phyloP scores from a whole-genome alignment of 371 early-diverging fungal species.

The Phascolomyces articulosus region DNA sequence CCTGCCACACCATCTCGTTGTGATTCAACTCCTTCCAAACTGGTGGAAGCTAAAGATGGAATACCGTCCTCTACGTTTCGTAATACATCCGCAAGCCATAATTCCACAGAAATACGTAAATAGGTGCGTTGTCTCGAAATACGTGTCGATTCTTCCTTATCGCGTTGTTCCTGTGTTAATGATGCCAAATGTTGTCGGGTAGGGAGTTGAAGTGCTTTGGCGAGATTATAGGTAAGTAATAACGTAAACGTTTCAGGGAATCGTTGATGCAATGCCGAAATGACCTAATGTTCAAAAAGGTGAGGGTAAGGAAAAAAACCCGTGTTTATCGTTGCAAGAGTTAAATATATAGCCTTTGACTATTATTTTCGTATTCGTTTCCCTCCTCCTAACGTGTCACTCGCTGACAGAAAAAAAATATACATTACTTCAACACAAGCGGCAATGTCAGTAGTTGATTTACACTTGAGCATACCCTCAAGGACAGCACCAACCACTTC shows the following conservation, averaged over 20 bases:
- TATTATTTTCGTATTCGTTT: no score
- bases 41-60: conserved; percentile 49
- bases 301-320: no score
- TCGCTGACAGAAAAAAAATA: no score
- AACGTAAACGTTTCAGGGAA: conserved; percentile 83
- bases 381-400: no score
- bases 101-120: conserved; percentile 79
- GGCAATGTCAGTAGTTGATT: conserved; percentile 70
- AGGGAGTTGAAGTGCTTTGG: conserved; percentile 57
- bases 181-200: conserved; percentile 57
- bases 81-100: conserved; percentile 84
- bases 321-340: no score
- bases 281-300: conserved; percentile 50
- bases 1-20: conserved; percentile 62
- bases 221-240: conserved; percentile 63
- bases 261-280: conserved; percentile 89
- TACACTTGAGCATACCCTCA: conserved; percentile 78
- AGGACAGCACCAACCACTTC: conserved; percentile 87
- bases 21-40: conserved; percentile 49
- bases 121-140: conserved; percentile 70
- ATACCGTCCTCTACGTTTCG: conserved; percentile 72
- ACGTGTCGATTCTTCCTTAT: conserved; percentile 83
- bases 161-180: conserved; percentile 76
- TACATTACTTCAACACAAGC: conserved; percentile 89
- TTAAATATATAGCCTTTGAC: no score